A percentile compares a stretch with the other conserved stretches of the same genome.
These are phyloP conservation scores for Lagenidium sp. DNA, from an alignment of 352 stramenopile species.

Conservation along the genomic window DNA sequence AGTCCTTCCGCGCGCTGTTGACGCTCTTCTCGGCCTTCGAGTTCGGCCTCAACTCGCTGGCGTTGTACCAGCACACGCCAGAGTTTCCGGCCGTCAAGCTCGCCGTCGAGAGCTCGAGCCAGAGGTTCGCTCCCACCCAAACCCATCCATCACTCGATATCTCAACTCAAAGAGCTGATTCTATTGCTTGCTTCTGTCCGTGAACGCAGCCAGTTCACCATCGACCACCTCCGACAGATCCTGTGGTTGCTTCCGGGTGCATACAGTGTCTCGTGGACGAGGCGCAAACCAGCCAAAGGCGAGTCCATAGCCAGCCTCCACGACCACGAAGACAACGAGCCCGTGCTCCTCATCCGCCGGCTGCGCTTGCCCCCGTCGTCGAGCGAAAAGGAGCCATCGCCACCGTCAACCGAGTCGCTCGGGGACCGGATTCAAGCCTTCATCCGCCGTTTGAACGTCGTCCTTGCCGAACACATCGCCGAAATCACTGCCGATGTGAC, in stretches of 20 bases:
- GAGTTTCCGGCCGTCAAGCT: constrained; percentile 53
- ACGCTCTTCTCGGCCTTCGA: constrained; percentile 61
- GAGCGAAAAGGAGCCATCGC: neutral
- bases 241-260: constrained; percentile 36
- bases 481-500: constrained; percentile 18
- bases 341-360: constrained; percentile 45
- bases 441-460: constrained; percentile 8
- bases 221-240: constrained; percentile 48
- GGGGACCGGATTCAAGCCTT: constrained; percentile 26
- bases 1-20: constrained; percentile 29
- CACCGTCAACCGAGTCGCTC: too few species aligned
- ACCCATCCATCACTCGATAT: neutral
- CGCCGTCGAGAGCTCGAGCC: constrained; percentile 57
- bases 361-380: constrained; percentile 20
- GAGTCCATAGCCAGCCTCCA: constrained; percentile 9
- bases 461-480: constrained; percentile 25
- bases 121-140: constrained; percentile 22
- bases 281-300: constrained; percentile 6
- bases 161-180: too few species aligned
- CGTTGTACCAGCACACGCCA: constrained; percentile 61
- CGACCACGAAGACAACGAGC: constrained; percentile 22
- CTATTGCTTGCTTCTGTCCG: neutral
- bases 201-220: constrained; percentile 24
- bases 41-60: constrained; percentile 57
- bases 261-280: constrained; percentile 31